A percentile compares a stretch with the other conserved stretches of the same genome.
Conservation (phyloP, 1,284 basidiomycete genomes). For the Boletus semigastroideus region DNA sequence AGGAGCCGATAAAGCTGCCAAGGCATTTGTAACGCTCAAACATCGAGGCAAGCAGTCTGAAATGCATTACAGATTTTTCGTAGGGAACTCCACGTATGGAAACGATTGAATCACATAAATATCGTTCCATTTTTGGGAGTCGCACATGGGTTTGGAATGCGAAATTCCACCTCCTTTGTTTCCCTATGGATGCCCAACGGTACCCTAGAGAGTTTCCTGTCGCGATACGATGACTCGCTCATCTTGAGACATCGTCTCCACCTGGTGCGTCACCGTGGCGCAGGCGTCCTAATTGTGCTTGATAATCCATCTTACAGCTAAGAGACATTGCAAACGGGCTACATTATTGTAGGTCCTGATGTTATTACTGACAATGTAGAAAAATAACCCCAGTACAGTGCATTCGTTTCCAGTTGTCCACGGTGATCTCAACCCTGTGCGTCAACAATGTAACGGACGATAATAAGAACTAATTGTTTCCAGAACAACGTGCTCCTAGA, state of each 20-base stretch:
- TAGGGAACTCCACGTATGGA: not conserved
- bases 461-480: not conserved
- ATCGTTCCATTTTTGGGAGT: not conserved
- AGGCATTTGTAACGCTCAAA: not conserved
- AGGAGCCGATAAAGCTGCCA: not conserved
- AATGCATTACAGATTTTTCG: not conserved
- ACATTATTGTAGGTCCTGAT: not conserved
- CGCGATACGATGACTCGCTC: not conserved
- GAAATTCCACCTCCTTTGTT: not conserved
- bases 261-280: not conserved
- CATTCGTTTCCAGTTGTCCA: conserved; percentile 3
- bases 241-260: not conserved
- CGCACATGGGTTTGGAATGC: conserved; percentile 1
- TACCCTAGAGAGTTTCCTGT: not conserved
- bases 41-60: not conserved
- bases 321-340: conserved; percentile 4
- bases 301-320: not conserved
- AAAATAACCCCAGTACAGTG: not conserved
- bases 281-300: not conserved
- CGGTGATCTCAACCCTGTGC: conserved; percentile 1
- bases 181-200: conserved; percentile 5
- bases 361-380: not conserved
- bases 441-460: not conserved
- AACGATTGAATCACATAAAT: not conserved
- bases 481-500: conserved; percentile 10